phyloP scores from a whole-genome alignment of 768 basidiomycete genomes.

The Lentinula boryana region DNA sequence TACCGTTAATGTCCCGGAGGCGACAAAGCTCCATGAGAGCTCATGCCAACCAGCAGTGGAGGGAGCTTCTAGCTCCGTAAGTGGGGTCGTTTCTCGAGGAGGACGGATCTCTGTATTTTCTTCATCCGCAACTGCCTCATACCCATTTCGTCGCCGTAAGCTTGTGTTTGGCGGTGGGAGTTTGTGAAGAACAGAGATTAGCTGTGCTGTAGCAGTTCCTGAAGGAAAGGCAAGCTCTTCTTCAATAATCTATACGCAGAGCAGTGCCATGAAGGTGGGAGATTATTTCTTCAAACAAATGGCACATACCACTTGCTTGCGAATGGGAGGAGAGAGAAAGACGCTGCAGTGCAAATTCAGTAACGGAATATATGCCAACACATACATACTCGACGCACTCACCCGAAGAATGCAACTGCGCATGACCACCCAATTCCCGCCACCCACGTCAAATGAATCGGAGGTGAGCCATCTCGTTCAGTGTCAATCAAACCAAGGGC shows the following conservation, averaged over 20 bases:
- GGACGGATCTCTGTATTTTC: neutral
- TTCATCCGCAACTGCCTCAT: constrained; percentile 20
- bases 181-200: constrained; percentile 85
- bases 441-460: constrained; percentile 70
- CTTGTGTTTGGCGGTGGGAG: constrained; percentile 60
- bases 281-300: neutral
- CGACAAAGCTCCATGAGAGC: constrained; percentile 72
- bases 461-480: constrained; percentile 68
- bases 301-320: constrained; percentile 81
- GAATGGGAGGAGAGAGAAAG: constrained; percentile 91
- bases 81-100: constrained; percentile 16
- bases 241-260: constrained; percentile 66
- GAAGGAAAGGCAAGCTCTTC: constrained; percentile 93
- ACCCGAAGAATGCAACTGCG: constrained; percentile 93
- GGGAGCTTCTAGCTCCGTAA: constrained; percentile 17
- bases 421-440: constrained; percentile 81
- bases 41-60: constrained; percentile 65
- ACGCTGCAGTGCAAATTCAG: constrained; percentile 43
- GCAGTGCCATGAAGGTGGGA: neutral
- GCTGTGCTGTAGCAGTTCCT: constrained; percentile 92
- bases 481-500: constrained; percentile 77
- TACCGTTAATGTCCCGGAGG: constrained; percentile 74
- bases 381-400: neutral
- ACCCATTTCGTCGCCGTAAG: constrained; percentile 51
- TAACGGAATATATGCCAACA: neutral